Evolutionary conservation across 2,329 filamentous ascomycete species (phyloP).

Genomic region (Aspergillus pseudoglaucus): DNA sequence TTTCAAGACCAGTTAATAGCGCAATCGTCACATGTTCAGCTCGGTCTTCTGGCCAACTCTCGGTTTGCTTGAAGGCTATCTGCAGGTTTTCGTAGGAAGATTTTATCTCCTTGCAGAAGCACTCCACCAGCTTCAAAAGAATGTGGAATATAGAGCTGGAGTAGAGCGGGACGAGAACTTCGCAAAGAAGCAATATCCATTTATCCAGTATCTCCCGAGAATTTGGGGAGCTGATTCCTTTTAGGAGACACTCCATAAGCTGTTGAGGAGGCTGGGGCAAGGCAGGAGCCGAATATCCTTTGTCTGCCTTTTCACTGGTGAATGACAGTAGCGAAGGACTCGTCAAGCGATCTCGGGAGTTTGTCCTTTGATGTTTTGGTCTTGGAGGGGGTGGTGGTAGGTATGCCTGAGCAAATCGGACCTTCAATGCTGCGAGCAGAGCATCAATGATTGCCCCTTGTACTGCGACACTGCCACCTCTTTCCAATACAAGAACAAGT

Average conservation of each 20-base stretch:
- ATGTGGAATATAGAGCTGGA: slow-evolving; percentile 81
- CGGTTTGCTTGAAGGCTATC: slow-evolving; percentile 35
- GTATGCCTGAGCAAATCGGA: slow-evolving; percentile 42
- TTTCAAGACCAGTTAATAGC: slow-evolving; percentile 88
- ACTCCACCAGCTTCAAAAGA: slow-evolving; percentile 83
- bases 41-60: slow-evolving; percentile 36
- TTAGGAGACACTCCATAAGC: slow-evolving; percentile 70
- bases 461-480: slow-evolving; percentile 58
- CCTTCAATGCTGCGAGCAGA: slow-evolving; percentile 66
- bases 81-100: slow-evolving; percentile 66
- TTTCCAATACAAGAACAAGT: slow-evolving; percentile 55
- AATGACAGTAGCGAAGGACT: slow-evolving; percentile 41
- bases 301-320: slow-evolving; percentile 40
- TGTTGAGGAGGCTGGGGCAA: slow-evolving; percentile 53
- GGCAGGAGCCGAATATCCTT: slow-evolving; percentile 22
- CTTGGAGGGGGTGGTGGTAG: slow-evolving; percentile 23
- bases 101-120: slow-evolving; percentile 72
- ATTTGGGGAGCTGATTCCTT: slow-evolving; percentile 67
- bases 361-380: slow-evolving; percentile 30
- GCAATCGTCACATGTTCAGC: slow-evolving; percentile 61
- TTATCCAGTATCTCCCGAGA: slow-evolving; percentile 78
- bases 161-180: slow-evolving; percentile 72
- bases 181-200: slow-evolving; percentile 80
- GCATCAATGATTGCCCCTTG: slow-evolving; percentile 74
- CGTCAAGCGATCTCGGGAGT: slow-evolving; percentile 34